A percentile compares a stretch with the other conserved stretches of the same genome.
phyloP scores from a whole-genome alignment of 2,329 filamentous ascomycete species.

The Arthrobotrys sinensis region DNA sequence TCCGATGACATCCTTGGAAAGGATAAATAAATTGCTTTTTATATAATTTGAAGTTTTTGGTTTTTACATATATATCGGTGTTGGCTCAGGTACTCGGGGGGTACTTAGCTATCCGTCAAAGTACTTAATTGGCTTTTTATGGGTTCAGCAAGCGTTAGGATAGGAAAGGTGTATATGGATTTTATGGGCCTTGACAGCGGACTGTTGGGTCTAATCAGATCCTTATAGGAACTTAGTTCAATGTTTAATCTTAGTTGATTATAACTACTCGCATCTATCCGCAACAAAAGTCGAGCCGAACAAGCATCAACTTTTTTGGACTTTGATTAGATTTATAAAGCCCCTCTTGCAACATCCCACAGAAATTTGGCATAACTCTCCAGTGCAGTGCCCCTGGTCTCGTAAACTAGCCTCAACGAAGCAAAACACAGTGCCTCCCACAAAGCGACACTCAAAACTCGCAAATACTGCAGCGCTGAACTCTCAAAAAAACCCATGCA shows the following conservation, averaged over 20 bases:
- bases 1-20: slow-evolving; percentile 41
- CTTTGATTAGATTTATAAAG: too few relatives aligned
- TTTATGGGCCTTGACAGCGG: slow-evolving; percentile 2
- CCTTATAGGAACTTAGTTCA: background rate
- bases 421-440: too few relatives aligned
- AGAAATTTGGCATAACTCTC: too few relatives aligned
- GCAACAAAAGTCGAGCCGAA: background rate
- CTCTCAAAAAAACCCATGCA: background rate
- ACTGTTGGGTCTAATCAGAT: slow-evolving; percentile 1
- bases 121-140: background rate
- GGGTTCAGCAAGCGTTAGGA: slow-evolving; percentile 20
- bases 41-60: slow-evolving; percentile 10
- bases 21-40: slow-evolving; percentile 42
- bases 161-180: slow-evolving; percentile 18
- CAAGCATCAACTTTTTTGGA: background rate
- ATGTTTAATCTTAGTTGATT: slow-evolving; percentile 21
- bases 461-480: too few relatives aligned
- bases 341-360: too few relatives aligned
- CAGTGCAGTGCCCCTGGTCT: too few relatives aligned
- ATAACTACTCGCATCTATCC: background rate
- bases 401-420: too few relatives aligned
- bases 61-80: background rate
- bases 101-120: background rate
- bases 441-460: too few relatives aligned
- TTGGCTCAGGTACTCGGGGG: slow-evolving; percentile 14